These are phyloP conservation scores for Nemania sp. DNA, from an alignment of 2,329 filamentous ascomycete species.

Conservation along the genomic window DNA sequence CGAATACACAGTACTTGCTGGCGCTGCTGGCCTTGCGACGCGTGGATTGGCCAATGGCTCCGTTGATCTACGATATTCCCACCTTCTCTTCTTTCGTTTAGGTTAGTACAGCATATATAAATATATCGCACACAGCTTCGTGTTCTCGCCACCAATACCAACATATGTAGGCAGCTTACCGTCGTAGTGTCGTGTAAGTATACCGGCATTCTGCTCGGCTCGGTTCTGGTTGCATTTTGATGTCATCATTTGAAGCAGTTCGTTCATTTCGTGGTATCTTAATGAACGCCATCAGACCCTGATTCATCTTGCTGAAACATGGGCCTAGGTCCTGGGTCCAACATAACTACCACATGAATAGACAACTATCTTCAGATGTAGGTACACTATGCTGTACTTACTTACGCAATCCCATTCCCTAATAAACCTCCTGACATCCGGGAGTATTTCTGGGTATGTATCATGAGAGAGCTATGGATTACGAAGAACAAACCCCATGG, in stretches of 20 bases:
- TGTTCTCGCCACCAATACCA: neutral
- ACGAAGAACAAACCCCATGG: constrained; percentile 8
- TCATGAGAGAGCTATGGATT: constrained; percentile 7
- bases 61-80: too few species aligned
- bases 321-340: neutral
- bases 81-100: constrained; percentile 22
- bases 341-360: neutral
- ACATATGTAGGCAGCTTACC: neutral
- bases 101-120: constrained; percentile 20
- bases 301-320: constrained; percentile 22
- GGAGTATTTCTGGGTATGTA: neutral
- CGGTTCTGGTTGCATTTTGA: constrained; percentile 2
- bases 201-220: neutral
- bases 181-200: neutral
- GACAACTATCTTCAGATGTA: neutral
- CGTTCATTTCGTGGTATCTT: constrained; percentile 4
- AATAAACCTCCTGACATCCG: neutral
- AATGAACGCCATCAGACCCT: constrained; percentile 13
- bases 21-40: neutral
- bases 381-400: too few species aligned
- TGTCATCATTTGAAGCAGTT: constrained; percentile 13
- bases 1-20: too few species aligned
- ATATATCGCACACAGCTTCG: constrained; percentile 6
- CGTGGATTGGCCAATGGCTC: too few species aligned
- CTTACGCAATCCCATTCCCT: neutral